Conservation (phyloP, 768 basidiomycete species). For the Peribolospora kevripleyi region DNA sequence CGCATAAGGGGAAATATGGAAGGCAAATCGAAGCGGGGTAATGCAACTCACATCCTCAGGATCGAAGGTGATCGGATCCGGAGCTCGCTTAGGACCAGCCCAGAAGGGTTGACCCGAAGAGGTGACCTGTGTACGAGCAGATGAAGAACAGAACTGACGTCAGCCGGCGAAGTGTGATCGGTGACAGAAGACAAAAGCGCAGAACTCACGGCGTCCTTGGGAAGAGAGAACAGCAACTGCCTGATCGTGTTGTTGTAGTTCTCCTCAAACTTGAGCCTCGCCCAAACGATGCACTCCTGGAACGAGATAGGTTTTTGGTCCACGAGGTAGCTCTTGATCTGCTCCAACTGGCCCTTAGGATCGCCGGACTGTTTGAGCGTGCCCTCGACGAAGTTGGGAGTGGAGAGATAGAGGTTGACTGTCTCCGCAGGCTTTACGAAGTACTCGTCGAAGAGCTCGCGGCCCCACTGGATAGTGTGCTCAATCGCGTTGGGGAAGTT, state of each 20-base stretch:
- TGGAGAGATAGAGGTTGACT: constrained; percentile 86
- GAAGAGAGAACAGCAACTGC: constrained; percentile 76
- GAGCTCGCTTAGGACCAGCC: constrained; percentile 95
- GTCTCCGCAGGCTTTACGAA: constrained; percentile 86
- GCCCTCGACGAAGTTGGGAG: constrained; percentile 81
- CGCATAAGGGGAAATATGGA: background rate
- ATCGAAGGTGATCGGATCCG: constrained; percentile 67
- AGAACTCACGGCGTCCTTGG: constrained; percentile 52
- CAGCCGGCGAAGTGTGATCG: background rate
- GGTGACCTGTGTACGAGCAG: constrained; percentile 25
- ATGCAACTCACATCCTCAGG: constrained; percentile 45
- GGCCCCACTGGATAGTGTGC: constrained; percentile 93
- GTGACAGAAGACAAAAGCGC: background rate
- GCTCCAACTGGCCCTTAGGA: constrained; percentile 66
- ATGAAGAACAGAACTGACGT: background rate
- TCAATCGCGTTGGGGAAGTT: constrained; percentile 96
- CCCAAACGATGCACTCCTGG: constrained; percentile 95
- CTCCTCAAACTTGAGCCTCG: constrained; percentile 77
- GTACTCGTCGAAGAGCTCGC: constrained; percentile 68
- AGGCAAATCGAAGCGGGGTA: background rate
- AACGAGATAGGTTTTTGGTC: constrained; percentile 82
- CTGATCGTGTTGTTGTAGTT: constrained; percentile 81
- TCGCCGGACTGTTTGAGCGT: constrained; percentile 77
- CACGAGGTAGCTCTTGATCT: constrained; percentile 70
- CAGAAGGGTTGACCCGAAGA: constrained; percentile 91